Base-by-base conservation (phyloP, 257 asterid species). In the Lycium ferocissimum region DNA sequence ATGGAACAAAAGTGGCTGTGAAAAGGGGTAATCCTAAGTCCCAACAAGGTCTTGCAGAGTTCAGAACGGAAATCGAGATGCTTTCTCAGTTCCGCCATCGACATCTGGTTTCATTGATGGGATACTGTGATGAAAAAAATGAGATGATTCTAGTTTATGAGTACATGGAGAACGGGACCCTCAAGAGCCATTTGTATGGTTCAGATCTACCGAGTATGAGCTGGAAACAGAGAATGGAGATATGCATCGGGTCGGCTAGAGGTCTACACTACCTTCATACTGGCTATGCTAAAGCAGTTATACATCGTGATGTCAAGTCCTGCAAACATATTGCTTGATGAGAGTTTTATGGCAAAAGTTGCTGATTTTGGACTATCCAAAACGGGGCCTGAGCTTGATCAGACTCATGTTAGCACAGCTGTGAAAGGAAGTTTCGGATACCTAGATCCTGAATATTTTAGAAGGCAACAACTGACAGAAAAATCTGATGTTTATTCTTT, bases 221-320 rank as follows among this genome's bases (percentile, higher is more conserved):
- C 75, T 94, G 98, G 98, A 93, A 91, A 88, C 92, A 91, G 90
- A 91, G 98, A 88, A 94, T 94, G 14, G 94, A 93, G 91, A 91
- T 92, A 81, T 94, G 98, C 92, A 93, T 94, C 51, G 98, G 98
- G 40, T 88, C 98, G 5, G 96, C 98, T 6, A 83, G 97, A 62
- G 97, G 98, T 20, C 84, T 94, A 7, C 96, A 94, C 89, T 94
- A 94, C 87, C 98, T 94, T 83, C 98, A 94, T 88, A 93, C 97
- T 0, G 96, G 98, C 79, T 88, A 90, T 7, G 83, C 94, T 56
- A 94, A 93, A 78, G 92, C 97, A 0, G 94, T 94, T 43, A 94
- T 94, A 35, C 97, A 94, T 22, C 94, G 98, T 8, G 98, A 93
- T 83, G 98, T 94, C 47, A 94, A 94, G 84, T 93, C 98, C 0